These are phyloP conservation scores for Taphrina flavorubra DNA, from an alignment of 1,139 yeast species.

Conservation along the genomic window DNA sequence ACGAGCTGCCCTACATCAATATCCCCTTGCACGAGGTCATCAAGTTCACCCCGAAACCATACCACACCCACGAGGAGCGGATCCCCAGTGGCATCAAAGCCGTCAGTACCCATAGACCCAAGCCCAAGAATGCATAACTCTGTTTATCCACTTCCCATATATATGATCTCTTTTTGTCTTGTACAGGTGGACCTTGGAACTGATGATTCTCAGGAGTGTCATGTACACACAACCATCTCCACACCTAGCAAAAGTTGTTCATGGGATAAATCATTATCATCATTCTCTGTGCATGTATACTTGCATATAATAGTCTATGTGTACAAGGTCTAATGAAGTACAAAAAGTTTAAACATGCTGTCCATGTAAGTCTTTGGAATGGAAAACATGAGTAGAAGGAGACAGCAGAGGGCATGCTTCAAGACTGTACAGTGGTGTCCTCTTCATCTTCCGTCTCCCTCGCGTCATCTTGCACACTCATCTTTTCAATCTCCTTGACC, in stretches of 20 bases:
- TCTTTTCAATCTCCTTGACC: constrained; percentile 28
- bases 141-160: too few species aligned
- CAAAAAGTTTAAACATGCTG: too few species aligned
- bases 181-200: too few species aligned
- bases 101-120: constrained; percentile 83
- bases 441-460: constrained; percentile 7
- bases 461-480: constrained; percentile 7
- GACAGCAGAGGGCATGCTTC: neutral
- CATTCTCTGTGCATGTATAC: too few species aligned
- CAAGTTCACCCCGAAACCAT: constrained; percentile 91
- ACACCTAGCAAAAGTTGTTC: too few species aligned
- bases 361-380: neutral
- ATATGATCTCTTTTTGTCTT: too few species aligned
- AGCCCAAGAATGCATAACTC: constrained; percentile 16
- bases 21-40: constrained; percentile 88
- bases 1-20: constrained; percentile 98
- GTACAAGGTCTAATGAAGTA: too few species aligned
- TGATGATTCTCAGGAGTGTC: too few species aligned
- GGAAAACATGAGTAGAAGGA: neutral
- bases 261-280: too few species aligned
- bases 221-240: too few species aligned
- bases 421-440: constrained; percentile 2
- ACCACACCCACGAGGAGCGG: constrained; percentile 78
- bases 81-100: constrained; percentile 97
- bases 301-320: too few species aligned